phyloP scores from a whole-genome alignment of 352 stramenopile genomes.

The Globisporangium sylvaticum region DNA sequence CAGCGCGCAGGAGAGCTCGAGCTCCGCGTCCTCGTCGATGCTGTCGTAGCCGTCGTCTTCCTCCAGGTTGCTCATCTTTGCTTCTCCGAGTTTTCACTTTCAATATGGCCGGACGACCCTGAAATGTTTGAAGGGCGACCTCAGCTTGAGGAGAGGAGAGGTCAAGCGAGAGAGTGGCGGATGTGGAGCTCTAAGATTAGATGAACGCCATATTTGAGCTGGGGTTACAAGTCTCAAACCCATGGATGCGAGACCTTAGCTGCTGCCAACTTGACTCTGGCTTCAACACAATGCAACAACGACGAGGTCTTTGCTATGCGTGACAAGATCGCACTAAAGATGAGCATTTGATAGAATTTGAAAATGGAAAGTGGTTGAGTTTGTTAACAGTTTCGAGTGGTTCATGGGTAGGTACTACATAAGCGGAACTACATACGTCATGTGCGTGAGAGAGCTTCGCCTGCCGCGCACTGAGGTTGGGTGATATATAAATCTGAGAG shows the following conservation, averaged over 20 bases:
- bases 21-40: conserved; percentile 68
- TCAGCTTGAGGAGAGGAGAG: neutral
- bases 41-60: conserved; percentile 55
- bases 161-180: neutral
- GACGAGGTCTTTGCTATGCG: neutral
- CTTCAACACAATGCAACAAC: neutral
- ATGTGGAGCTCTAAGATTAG: neutral
- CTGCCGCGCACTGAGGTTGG: neutral
- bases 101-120: neutral
- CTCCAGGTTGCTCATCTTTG: conserved; percentile 8
- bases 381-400: neutral
- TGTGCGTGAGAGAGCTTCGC: neutral
- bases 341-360: too few relatives aligned
- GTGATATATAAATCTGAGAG: neutral
- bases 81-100: neutral
- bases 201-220: neutral
- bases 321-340: neutral
- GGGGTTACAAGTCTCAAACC: neutral
- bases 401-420: neutral
- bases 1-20: conserved; percentile 70
- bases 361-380: neutral
- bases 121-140: neutral
- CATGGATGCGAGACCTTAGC: neutral
- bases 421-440: neutral
- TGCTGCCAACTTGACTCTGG: too few relatives aligned